Conservation (phyloP, 371 early-diverging fungal species). For the Mortierella sp. region DNA sequence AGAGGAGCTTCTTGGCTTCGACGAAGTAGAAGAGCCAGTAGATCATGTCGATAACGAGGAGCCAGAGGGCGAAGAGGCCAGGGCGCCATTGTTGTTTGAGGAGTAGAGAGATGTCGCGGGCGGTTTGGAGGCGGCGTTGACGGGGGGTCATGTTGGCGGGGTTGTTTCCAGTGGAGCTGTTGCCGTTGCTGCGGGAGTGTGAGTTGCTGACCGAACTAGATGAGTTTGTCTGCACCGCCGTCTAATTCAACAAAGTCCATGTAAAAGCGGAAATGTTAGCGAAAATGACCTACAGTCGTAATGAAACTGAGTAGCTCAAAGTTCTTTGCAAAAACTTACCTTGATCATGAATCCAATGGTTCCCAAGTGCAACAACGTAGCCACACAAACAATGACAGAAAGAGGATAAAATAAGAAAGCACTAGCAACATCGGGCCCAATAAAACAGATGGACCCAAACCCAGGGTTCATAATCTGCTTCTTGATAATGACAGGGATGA, state of each 20-base stretch:
- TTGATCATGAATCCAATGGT: conserved; percentile 41
- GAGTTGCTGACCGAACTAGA: conserved; percentile 22
- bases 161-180: conserved; percentile 11
- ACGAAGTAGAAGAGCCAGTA: conserved; percentile 50
- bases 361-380: conserved; percentile 31
- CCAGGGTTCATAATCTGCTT: conserved; percentile 41
- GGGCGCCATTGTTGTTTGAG: conserved; percentile 57
- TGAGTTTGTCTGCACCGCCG: conserved; percentile 17
- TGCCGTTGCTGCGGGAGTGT: conserved; percentile 11
- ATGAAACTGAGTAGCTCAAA: not conserved
- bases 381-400: conserved; percentile 28
- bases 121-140: conserved; percentile 39
- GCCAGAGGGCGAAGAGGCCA: conserved; percentile 40
- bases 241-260: conserved; percentile 5
- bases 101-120: conserved; percentile 37
- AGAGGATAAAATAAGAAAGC: conserved; percentile 46
- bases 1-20: conserved; percentile 40
- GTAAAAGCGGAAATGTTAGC: not conserved
- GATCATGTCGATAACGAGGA: conserved; percentile 36
- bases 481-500: conserved; percentile 30
- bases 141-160: conserved; percentile 14
- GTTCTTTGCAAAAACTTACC: conserved; percentile 11
- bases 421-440: conserved; percentile 28
- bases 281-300: too few species aligned
- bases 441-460: conserved; percentile 47